Evolutionary conservation across 2,329 filamentous ascomycete species (phyloP).

Genomic region (Aspergillus vadensis): DNA sequence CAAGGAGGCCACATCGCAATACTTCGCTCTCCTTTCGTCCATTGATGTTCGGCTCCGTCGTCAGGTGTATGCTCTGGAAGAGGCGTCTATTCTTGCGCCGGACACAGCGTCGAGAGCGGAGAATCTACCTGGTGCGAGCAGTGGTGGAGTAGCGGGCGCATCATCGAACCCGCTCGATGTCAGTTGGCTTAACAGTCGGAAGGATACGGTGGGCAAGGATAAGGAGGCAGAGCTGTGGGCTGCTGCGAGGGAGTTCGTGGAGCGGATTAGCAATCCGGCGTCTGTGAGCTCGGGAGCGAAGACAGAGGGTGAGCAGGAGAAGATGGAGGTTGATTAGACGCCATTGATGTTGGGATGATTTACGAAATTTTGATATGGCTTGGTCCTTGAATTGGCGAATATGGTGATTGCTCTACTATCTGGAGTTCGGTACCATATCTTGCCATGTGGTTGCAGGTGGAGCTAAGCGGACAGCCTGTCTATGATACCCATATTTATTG

Average conservation of each 20-base stretch:
- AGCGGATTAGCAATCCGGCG: conserved; percentile 33
- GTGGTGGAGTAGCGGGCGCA: conserved; percentile 30
- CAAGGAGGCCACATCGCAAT: conserved; percentile 58
- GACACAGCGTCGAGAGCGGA: conserved; percentile 40
- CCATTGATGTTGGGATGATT: background rate
- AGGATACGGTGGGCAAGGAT: conserved; percentile 75
- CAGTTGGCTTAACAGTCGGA: conserved; percentile 85
- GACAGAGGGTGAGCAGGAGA: conserved; percentile 26
- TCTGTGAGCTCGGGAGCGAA: conserved; percentile 14
- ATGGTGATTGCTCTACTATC: background rate
- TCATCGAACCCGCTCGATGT: conserved; percentile 71
- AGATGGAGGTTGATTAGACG: conserved; percentile 43
- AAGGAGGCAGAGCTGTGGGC: conserved; percentile 82
- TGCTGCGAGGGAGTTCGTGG: conserved; percentile 59
- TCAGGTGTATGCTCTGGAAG: conserved; percentile 77
- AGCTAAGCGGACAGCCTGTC: background rate
- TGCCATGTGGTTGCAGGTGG: background rate
- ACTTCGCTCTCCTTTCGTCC: conserved; percentile 71
- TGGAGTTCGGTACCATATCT: background rate
- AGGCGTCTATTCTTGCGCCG: conserved; percentile 70
- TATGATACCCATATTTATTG: conserved; percentile 25
- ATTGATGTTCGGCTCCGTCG: conserved; percentile 74
- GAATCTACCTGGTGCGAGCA: conserved; percentile 30
- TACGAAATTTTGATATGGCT: background rate
- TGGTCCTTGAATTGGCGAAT: background rate